Evolutionary conservation across 495 filamentous ascomycete species (phyloP).

Genomic region (Aspergillus conjunctus): DNA sequence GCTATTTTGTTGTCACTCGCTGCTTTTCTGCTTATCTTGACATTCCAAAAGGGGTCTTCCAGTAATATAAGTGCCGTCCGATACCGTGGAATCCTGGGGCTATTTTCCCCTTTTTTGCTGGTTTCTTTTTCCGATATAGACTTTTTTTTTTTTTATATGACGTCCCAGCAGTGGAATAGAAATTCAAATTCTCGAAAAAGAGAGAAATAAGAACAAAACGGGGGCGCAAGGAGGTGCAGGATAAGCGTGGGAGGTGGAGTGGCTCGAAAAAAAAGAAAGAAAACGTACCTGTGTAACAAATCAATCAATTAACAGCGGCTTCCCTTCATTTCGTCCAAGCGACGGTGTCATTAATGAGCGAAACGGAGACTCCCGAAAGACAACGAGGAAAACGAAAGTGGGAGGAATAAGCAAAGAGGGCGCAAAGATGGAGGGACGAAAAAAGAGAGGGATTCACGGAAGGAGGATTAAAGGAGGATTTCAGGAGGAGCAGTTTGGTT

Average conservation of each 20-base stretch:
- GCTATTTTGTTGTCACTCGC: conserved; percentile 6
- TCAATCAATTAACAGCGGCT: conserved; percentile 21
- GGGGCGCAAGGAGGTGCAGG: conserved; percentile 9
- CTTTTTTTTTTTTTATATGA: conserved; percentile 15
- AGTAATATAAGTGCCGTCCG: conserved; percentile 1
- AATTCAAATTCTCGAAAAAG: conserved; percentile 20
- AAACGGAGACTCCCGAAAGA: conserved; percentile 13
- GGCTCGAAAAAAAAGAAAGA: conserved; percentile 5
- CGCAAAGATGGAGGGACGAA: conserved; percentile 1
- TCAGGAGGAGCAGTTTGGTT: neutral
- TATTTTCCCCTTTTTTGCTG: neutral
- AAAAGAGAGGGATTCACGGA: conserved; percentile 20
- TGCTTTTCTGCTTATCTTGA: neutral
- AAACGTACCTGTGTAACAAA: conserved; percentile 30
- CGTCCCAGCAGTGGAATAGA: conserved; percentile 17
- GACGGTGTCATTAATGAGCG: conserved; percentile 2
- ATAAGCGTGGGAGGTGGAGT: conserved; percentile 17
- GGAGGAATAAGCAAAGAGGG: neutral
- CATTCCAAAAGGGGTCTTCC: neutral
- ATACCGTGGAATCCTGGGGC: neutral
- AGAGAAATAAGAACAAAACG: neutral
- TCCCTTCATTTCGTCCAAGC: conserved; percentile 22
- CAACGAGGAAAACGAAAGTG: conserved; percentile 11
- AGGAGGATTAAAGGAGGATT: conserved; percentile 2
- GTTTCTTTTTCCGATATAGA: conserved; percentile 8